phyloP scores from a whole-genome alignment of 805 yeast genomes.

The Suhomyces emberorum region DNA sequence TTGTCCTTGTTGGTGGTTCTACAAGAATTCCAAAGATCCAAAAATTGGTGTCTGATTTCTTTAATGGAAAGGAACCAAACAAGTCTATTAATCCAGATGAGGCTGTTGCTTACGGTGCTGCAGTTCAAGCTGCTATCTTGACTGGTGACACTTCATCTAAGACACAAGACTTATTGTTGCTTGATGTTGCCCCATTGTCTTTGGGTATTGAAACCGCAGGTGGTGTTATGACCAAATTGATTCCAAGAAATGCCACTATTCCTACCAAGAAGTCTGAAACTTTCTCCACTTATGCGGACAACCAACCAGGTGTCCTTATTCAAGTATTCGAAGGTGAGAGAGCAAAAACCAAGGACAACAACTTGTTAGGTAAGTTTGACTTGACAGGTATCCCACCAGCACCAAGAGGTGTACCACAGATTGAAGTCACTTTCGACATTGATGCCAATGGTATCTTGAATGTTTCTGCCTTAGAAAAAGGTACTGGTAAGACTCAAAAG shows the following conservation, averaged over 20 bases:
- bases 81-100: constrained; percentile 99
- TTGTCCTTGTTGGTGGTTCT: constrained; percentile 98
- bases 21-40: constrained; percentile 99
- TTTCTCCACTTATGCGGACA: constrained; percentile 93
- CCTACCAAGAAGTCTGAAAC: constrained; percentile 95
- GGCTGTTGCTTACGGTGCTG: constrained; percentile 99
- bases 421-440: constrained; percentile 83
- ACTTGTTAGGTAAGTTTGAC: constrained; percentile 82
- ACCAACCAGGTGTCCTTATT: constrained; percentile 92
- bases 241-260: constrained; percentile 91
- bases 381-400: constrained; percentile 86
- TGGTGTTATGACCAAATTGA: constrained; percentile 95
- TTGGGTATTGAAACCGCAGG: constrained; percentile 96
- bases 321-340: constrained; percentile 97
- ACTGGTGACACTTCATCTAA: constrained; percentile 70
- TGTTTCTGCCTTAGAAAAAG: constrained; percentile 87
- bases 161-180: constrained; percentile 55
- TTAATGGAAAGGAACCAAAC: constrained; percentile 92
- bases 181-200: constrained; percentile 93
- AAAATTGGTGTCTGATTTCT: constrained; percentile 83
- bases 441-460: constrained; percentile 87
- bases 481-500: constrained; percentile 88
- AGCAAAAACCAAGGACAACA: constrained; percentile 91
- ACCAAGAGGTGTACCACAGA: constrained; percentile 89
- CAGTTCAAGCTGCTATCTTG: constrained; percentile 97